Evolutionary conservation across 2,329 filamentous ascomycete genomes (phyloP), one percentile per base, ranked within the genome.

Genomic region (Chrysoporthe cubensis): DNA sequence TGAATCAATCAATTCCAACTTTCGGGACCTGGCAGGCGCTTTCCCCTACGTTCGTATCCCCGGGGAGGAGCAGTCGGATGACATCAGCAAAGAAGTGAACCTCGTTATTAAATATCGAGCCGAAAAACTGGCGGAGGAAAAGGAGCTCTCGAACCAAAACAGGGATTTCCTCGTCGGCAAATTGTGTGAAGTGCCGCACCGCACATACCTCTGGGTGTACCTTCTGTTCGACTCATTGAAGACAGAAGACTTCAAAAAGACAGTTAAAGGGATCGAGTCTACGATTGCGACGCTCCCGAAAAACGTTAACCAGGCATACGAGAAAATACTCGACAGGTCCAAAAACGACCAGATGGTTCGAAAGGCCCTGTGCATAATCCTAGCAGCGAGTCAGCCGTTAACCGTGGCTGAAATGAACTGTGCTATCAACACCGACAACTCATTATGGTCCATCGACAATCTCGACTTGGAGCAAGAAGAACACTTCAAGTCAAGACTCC

Each of bases 181-280:
- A 4, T 32, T 52, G 26, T 11, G 48, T 32, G 21, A 21, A 3
- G 11, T 52, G 4, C 21, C 11, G n/a, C 48, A 52, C 48, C 48
- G 48, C 48, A 52, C 48, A 32, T 52, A 52, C 21, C 48, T 52
- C 48, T 52, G 48, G 48, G 48, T 52, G 48, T 52, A 32, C 21
- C 48, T 52, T 2, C 48, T 52, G 48, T 52, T 52, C 21, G 48
- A 52, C 9, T 52, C 1, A 2, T 14, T 52, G 21, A 32, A 32
- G 48, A 14, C 21, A 32, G 48, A 52, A 32, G 21, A 52, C 21
- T 52, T 52, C 48, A 52, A 21, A 32, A 52, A 52, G 21, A 52
- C 48, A 26, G 9, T 21, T 9, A 14, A 3, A 21, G 48, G n/a
- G 48, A 52, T 52, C 1, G 9, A 26, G 21, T 52, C 48, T 1